A percentile compares a stretch with the other conserved stretches of the same genome.
Evolutionary conservation across 371 early-diverging fungal genomes (phyloP).

Genomic region (Umbelopsis sp.): DNA sequence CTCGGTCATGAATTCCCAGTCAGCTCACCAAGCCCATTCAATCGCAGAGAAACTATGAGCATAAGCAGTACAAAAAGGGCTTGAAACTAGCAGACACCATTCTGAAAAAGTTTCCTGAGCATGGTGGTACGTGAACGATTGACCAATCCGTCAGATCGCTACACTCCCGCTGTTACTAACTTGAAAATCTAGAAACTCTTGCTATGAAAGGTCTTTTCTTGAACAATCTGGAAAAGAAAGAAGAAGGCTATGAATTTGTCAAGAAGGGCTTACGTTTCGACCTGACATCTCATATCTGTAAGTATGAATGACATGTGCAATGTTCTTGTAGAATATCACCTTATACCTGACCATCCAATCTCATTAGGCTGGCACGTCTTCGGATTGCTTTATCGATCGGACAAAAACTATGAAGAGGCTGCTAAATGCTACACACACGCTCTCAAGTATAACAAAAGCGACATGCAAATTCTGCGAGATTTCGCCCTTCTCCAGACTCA

Average conservation of each 20-base stretch:
- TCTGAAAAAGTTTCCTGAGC: conserved; percentile 90
- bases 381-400: conserved; percentile 88
- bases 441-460: conserved; percentile 88
- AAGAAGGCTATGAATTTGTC: conserved; percentile 90
- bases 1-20: neutral
- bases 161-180: neutral
- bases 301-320: conserved; percentile 21
- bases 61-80: conserved; percentile 95
- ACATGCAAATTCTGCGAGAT: conserved; percentile 91
- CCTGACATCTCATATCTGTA: conserved; percentile 86
- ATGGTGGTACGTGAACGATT: conserved; percentile 72
- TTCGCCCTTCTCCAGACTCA: conserved; percentile 88
- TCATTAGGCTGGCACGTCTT: conserved; percentile 93
- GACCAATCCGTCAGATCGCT: neutral
- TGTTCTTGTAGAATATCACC: neutral
- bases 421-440: conserved; percentile 91
- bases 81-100: conserved; percentile 90
- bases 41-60: conserved; percentile 88
- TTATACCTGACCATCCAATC: neutral
- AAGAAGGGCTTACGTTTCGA: conserved; percentile 84
- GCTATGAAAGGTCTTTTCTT: conserved; percentile 95
- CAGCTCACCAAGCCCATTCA: conserved; percentile 17
- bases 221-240: conserved; percentile 85
- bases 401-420: conserved; percentile 94
- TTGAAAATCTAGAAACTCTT: conserved; percentile 73